phyloP scores from a whole-genome alignment of 1,139 yeast species.

The Blastobotrys proliferans region DNA sequence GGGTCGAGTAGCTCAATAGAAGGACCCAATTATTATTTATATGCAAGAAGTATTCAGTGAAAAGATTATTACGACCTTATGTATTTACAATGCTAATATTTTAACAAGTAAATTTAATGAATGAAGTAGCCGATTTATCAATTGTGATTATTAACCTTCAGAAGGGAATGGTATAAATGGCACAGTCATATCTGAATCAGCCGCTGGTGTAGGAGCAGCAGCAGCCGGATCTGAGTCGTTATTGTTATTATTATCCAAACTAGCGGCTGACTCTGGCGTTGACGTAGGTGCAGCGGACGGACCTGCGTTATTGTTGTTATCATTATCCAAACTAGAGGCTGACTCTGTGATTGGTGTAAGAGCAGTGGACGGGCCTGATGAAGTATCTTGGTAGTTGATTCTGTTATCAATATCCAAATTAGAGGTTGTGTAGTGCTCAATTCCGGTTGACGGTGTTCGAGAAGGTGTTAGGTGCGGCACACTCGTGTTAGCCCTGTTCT shows the following conservation, averaged over 20 bases:
- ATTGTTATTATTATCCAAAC: not conserved
- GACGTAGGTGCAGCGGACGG: not conserved
- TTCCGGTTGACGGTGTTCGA: too few species aligned
- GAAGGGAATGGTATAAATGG: not conserved
- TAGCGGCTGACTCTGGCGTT: too few species aligned
- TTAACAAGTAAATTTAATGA: too few species aligned
- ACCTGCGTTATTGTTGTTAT: not conserved
- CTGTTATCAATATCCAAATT: not conserved
- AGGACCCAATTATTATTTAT: not conserved
- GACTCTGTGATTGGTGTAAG: not conserved
- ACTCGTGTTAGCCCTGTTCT: too few species aligned
- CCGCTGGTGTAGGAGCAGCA: not conserved
- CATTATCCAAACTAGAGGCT: slow-evolving; percentile 1
- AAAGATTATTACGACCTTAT: too few species aligned
- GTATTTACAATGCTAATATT: too few species aligned
- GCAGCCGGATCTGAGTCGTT: not conserved
- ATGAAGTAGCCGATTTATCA: too few species aligned
- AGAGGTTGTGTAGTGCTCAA: too few species aligned
- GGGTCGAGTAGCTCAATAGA: slow-evolving; percentile 4
- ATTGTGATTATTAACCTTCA: too few species aligned
- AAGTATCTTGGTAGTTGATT: too few species aligned
- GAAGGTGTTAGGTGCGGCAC: too few species aligned
- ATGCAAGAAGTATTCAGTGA: too few species aligned
- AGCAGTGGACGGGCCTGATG: not conserved
- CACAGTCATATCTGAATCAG: not conserved